Evolutionary conservation across 371 early-diverging fungal genomes (phyloP), one percentile per base, ranked within the genome.

Genomic region (Apophysomyces trapeziformis): DNA sequence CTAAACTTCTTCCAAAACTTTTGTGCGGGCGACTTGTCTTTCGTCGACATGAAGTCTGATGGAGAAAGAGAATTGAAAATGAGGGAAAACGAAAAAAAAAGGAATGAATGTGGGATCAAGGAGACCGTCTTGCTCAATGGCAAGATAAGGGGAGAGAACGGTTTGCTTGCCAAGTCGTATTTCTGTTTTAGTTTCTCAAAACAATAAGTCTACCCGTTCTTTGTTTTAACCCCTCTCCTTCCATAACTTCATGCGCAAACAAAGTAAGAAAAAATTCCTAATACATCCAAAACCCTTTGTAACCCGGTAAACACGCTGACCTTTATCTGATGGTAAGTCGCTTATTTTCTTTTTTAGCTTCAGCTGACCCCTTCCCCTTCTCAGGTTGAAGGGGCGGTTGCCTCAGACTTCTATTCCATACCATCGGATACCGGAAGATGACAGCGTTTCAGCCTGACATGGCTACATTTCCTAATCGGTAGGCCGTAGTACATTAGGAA

Each of bases 1-100:
- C 76, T 70, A 37, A 80, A 67, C 58, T 80, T 80, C 68, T 78
- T 76, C 81, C 81, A 80, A 57, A 73, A 73, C 64, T 73, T 73
- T 41, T 66, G 62, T 9, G 69, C 63, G 18, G 71, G 64, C 32
- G 73, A 69, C 46, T 73, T 73, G 32, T 61, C 61, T 62, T 62
- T 69, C 43, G 60, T 41, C 35, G 45, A 61, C 45, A 61, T 67
- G 18, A 41, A 44, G 57, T 26, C 58, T 64, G 41, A 38, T 36
- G 58, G 54, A 21, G 41, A 44, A 37, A 21, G 44, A 6, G 26
- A 36, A 43, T 26, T 26, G 32, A 2, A 13, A 57, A 64, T 2
- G 58, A 64, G 18, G 38, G 47, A 38, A 45, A 65, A 57, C 35
- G 47, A 35, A 54, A 61, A 37, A 54, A 66, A 37, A 54, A 66